Percentiles rank a stretch among this genome's conserved stretches.
These are phyloP conservation scores for Cutaneotrichosporon sp. DNA, from an alignment of 1,284 basidiomycete species.

Conservation along the genomic window DNA sequence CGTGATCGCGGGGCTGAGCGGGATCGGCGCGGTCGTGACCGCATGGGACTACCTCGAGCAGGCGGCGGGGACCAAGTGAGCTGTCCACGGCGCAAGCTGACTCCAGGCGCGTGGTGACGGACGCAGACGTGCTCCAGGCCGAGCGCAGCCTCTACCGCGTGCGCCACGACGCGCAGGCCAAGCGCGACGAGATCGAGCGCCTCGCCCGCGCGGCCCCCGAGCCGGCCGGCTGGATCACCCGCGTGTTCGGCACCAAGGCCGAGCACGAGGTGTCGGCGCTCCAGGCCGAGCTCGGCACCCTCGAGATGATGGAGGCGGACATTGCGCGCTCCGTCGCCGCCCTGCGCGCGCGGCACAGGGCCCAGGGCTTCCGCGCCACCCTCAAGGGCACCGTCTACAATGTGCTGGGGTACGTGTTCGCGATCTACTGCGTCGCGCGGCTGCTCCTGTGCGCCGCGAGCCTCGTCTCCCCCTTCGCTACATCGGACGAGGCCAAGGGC, in stretches of 20 bases:
- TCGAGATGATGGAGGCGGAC: conserved; percentile 49
- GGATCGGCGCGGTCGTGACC: conserved; percentile 49
- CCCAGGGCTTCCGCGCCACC: conserved; percentile 49
- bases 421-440: conserved; percentile 50
- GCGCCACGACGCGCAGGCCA: conserved; percentile 46
- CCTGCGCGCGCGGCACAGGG: conserved; percentile 44
- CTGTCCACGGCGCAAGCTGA: background rate
- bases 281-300: conserved; percentile 43
- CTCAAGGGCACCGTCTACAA: conserved; percentile 45
- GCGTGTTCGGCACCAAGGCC: conserved; percentile 44
- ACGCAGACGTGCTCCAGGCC: conserved; percentile 43
- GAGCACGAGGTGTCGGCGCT: conserved; percentile 30
- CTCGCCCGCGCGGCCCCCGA: conserved; percentile 16
- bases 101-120: conserved; percentile 27
- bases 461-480: conserved; percentile 40
- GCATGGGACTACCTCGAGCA: conserved; percentile 51
- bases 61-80: conserved; percentile 36
- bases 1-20: conserved; percentile 50
- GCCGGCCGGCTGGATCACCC: conserved; percentile 38
- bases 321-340: conserved; percentile 40
- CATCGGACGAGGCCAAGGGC: conserved; percentile 36
- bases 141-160: conserved; percentile 52
- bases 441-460: conserved; percentile 50
- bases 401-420: conserved; percentile 49
- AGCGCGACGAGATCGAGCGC: conserved; percentile 42